Conservation (phyloP, 2,329 filamentous ascomycete genomes). For the Dothiorella sarmentorum region DNA sequence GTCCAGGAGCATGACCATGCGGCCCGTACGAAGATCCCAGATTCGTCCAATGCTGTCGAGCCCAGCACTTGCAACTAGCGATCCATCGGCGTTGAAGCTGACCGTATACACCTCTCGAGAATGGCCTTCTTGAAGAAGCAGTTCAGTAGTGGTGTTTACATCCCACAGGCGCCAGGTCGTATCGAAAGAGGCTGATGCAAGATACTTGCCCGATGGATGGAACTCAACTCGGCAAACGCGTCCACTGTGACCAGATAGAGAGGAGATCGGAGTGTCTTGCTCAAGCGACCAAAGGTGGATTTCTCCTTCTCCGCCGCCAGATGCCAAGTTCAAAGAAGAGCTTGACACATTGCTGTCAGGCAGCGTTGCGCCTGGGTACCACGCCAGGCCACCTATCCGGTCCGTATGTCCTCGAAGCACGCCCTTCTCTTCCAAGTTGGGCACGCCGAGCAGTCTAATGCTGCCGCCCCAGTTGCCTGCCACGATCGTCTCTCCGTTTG, state of each 20-base stretch:
- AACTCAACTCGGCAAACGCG: slow-evolving; percentile 92
- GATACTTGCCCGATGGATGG: slow-evolving; percentile 83
- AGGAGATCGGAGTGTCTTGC: slow-evolving; percentile 79
- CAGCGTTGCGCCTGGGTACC: slow-evolving; percentile 80
- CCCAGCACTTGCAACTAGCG: slow-evolving; percentile 84
- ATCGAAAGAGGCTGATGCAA: slow-evolving; percentile 92
- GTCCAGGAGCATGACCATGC: slow-evolving; percentile 94
- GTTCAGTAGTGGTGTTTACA: slow-evolving; percentile 75
- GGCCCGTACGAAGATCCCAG: slow-evolving; percentile 89
- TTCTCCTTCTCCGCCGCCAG: slow-evolving; percentile 82
- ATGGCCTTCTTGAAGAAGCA: slow-evolving; percentile 90
- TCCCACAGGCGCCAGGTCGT: slow-evolving; percentile 98
- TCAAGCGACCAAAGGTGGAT: slow-evolving; percentile 88
- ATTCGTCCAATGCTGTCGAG: slow-evolving; percentile 91
- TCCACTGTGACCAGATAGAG: slow-evolving; percentile 76
- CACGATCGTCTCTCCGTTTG: slow-evolving; percentile 76
- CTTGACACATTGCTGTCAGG: slow-evolving; percentile 67
- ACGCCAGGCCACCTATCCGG: slow-evolving; percentile 84
- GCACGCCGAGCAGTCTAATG: slow-evolving; percentile 80
- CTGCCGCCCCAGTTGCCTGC: slow-evolving; percentile 92
- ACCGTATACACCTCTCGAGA: slow-evolving; percentile 89
- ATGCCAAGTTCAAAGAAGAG: slow-evolving; percentile 77
- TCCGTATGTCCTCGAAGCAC: slow-evolving; percentile 80
- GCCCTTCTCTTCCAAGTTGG: slow-evolving; percentile 72
- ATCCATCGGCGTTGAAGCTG: slow-evolving; percentile 87